Evolutionary conservation across 139 green algal genomes (phyloP), one percentile per base, ranked within the genome.

Genomic region (Spirogloea muscicola): DNA sequence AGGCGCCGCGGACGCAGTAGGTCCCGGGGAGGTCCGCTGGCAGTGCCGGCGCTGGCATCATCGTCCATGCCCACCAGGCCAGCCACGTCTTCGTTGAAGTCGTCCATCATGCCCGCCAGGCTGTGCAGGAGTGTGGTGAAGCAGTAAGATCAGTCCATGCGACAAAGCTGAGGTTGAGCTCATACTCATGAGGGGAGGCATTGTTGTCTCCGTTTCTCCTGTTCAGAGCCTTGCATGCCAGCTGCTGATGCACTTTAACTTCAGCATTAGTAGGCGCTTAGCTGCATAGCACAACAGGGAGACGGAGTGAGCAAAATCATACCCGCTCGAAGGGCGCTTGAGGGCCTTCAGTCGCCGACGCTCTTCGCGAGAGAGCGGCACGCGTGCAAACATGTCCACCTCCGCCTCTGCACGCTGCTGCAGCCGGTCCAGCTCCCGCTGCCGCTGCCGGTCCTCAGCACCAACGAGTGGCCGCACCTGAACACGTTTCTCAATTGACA

Each of bases 1-100:
- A 51, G 62, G 34, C 58, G 81, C 37, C 29, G 34, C 74, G 3
- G 10, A 10, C 36, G 33, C 7, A 74, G 7, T 16, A 77, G 18
- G 44, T 27, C 69, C 16, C 3, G 58, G 21, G 37, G 69, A 6
- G 71, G n/a, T 4, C 58, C 71, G 10, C 59, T 60, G 13, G 78
- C 27, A 10, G 42, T 60, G 13, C 79, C 27, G 13, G 38, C 69
- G 34, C 61, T 66, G 18, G 58, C 39, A 52, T 62, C 42, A 21
- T 76, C 49, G 10, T 60, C 74, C n/a, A 46, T 58, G 6, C 74
- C 84, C 44, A 95, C 84, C 29, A 97, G 65, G 82, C 91, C 93
- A 0, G 83, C 89, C 55, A 97, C 88, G 61, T 97, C 93, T 70
- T 96, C 93, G 1, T 87, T 88, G 84, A 98, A 96, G 85, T 97